phyloP scores from a whole-genome alignment of 495 filamentous ascomycete species.

The Aspergillus olivimuriae region DNA sequence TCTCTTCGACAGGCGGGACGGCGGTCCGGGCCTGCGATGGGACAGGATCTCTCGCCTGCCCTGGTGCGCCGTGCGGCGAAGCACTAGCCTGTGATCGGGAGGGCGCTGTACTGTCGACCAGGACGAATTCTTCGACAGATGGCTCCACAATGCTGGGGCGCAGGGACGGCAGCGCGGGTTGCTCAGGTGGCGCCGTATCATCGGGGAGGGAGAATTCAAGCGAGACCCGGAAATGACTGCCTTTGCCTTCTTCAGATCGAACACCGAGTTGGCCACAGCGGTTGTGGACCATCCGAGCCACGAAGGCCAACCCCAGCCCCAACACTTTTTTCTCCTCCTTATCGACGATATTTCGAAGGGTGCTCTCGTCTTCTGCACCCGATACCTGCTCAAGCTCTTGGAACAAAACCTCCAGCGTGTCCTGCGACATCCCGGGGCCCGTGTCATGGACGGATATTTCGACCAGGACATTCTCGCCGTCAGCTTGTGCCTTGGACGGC shows the following conservation, averaged over 20 bases:
- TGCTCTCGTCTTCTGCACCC: slow-evolving; percentile 27
- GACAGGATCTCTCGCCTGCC: background rate
- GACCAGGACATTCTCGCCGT: slow-evolving; percentile 47
- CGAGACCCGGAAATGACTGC: slow-evolving; percentile 63
- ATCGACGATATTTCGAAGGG: slow-evolving; percentile 1
- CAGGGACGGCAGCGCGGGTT: slow-evolving; percentile 2
- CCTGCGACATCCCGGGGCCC: slow-evolving; percentile 67
- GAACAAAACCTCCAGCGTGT: slow-evolving; percentile 72
- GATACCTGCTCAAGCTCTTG: slow-evolving; percentile 84
- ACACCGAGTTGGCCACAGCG: slow-evolving; percentile 87
- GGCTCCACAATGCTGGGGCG: slow-evolving; percentile 9
- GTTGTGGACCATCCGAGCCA: slow-evolving; percentile 77
- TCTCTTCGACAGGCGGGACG: too few relatives aligned
- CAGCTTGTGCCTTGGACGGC: slow-evolving; percentile 32
- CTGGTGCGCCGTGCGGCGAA: background rate
- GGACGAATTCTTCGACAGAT: slow-evolving; percentile 27
- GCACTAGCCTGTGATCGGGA: background rate
- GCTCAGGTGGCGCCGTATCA: slow-evolving; percentile 1
- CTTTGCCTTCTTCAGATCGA: slow-evolving; percentile 81
- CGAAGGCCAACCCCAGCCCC: slow-evolving; percentile 80
- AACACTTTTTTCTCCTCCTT: slow-evolving; percentile 40
- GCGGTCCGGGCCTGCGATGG: too few relatives aligned
- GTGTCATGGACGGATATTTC: slow-evolving; percentile 76
- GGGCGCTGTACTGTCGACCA: slow-evolving; percentile 16
- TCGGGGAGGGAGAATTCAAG: slow-evolving; percentile 33